Evolutionary conservation across 768 basidiomycete species (phyloP).

Genomic region (Coprinopsis strossmayeri): DNA sequence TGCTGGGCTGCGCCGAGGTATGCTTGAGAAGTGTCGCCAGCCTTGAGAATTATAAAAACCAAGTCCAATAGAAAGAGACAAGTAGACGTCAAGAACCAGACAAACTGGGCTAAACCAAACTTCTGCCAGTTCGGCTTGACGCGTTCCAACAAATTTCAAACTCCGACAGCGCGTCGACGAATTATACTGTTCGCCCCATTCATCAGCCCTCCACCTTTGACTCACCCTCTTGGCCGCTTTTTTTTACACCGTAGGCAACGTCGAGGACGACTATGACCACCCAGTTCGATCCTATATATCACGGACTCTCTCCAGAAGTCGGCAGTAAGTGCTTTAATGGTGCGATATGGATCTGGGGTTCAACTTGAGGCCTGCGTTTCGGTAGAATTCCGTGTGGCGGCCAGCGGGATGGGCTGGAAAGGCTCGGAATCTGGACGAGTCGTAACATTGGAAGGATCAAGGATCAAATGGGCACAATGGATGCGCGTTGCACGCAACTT

Average conservation of each 20-base stretch:
- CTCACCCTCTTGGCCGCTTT: slow-evolving; percentile 5
- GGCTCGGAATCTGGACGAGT: slow-evolving; percentile 61
- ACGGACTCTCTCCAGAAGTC: slow-evolving; percentile 60
- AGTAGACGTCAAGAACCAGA: slow-evolving; percentile 3
- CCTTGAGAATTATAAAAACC: too few species aligned
- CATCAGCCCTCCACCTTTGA: slow-evolving; percentile 13
- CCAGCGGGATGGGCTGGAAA: slow-evolving; percentile 94
- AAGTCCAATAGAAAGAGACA: too few species aligned
- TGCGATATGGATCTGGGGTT: neutral
- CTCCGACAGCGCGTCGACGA: slow-evolving; percentile 37
- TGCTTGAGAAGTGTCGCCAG: neutral
- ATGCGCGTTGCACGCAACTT: slow-evolving; percentile 87
- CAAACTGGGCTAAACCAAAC: too few species aligned
- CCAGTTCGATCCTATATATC: slow-evolving; percentile 83
- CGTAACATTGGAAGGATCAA: slow-evolving; percentile 54
- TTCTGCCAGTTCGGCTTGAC: slow-evolving; percentile 17
- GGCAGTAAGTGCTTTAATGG: slow-evolving; percentile 62
- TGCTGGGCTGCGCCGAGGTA: slow-evolving; percentile 20
- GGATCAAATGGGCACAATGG: slow-evolving; percentile 91
- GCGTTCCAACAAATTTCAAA: slow-evolving; percentile 22
- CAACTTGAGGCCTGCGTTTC: neutral
- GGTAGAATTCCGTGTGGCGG: slow-evolving; percentile 83
- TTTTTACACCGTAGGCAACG: neutral
- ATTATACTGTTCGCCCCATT: slow-evolving; percentile 6
- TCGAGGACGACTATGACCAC: slow-evolving; percentile 40